These are phyloP conservation scores for Keqinozyma sinolaborantium DNA, from an alignment of 1,139 yeast genomes.

Conservation along the genomic window DNA sequence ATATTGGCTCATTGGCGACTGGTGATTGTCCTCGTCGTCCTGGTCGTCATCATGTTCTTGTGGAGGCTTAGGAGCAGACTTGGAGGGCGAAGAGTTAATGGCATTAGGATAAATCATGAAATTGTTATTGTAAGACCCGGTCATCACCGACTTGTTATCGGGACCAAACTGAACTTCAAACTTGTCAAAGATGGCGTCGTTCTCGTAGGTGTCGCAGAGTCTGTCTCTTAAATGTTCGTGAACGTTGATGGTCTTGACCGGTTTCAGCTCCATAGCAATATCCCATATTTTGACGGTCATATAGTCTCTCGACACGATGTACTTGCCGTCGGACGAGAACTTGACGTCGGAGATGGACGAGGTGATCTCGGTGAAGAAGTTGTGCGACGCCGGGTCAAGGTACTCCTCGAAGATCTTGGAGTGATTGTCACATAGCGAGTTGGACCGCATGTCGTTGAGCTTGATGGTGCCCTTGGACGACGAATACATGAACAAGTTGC, in stretches of 20 bases:
- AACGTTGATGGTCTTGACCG: slow-evolving; percentile 88
- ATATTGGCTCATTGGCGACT: slow-evolving; percentile 32
- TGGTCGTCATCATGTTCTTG: slow-evolving; percentile 39
- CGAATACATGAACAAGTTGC: slow-evolving; percentile 96
- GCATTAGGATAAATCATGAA: slow-evolving; percentile 95
- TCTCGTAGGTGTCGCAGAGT: slow-evolving; percentile 95
- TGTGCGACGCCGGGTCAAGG: slow-evolving; percentile 88
- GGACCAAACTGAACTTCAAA: slow-evolving; percentile 96
- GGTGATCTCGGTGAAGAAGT: slow-evolving; percentile 96
- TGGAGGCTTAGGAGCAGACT: slow-evolving; percentile 15
- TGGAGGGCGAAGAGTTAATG: slow-evolving; percentile 26
- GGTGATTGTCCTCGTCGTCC: slow-evolving; percentile 40
- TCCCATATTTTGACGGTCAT: slow-evolving; percentile 99
- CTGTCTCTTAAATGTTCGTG: slow-evolving; percentile 94
- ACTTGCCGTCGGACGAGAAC: slow-evolving; percentile 88
- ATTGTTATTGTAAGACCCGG: slow-evolving; percentile 96
- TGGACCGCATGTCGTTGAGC: slow-evolving; percentile 94
- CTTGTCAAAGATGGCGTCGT: slow-evolving; percentile 97
- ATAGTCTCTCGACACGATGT: slow-evolving; percentile 93
- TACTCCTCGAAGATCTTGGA: slow-evolving; percentile 90
- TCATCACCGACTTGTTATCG: slow-evolving; percentile 88
- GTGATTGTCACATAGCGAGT: slow-evolving; percentile 89
- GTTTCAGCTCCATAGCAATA: slow-evolving; percentile 93
- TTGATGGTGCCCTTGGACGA: slow-evolving; percentile 95
- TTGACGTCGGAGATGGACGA: slow-evolving; percentile 92